Evolutionary conservation across 495 filamentous ascomycete species (phyloP).

Genomic region (Hypoxylon intermedium): DNA sequence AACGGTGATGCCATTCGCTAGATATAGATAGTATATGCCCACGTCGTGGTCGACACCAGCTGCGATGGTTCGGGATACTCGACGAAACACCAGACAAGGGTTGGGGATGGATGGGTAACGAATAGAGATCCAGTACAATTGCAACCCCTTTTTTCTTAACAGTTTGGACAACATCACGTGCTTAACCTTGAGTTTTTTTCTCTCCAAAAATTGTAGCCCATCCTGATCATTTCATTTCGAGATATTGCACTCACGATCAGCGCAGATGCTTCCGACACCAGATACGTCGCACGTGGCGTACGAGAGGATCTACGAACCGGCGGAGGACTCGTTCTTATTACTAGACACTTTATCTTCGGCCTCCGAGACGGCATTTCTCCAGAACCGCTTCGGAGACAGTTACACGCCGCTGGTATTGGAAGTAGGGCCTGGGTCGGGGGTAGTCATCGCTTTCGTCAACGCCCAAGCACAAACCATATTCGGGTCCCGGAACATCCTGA

Average conservation of each 20-base stretch:
- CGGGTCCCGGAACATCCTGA: conserved; percentile 70
- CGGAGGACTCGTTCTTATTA: conserved; percentile 94
- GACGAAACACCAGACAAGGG: too few species aligned
- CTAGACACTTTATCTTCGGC: conserved; percentile 86
- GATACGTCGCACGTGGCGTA: conserved; percentile 89
- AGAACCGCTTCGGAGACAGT: conserved; percentile 59
- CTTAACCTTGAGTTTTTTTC: conserved; percentile 1
- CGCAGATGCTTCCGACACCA: conserved; percentile 85
- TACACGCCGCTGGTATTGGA: conserved; percentile 77
- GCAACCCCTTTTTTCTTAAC: conserved; percentile 16
- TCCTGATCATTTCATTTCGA: too few species aligned
- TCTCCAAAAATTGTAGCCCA: conserved; percentile 39
- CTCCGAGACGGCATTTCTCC: conserved; percentile 75
- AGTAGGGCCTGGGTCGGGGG: conserved; percentile 87
- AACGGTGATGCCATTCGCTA: too few species aligned
- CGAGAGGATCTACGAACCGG: conserved; percentile 86
- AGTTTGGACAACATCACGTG: conserved; percentile 37
- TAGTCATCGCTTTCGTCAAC: conserved; percentile 84
- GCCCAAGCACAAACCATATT: conserved; percentile 77
- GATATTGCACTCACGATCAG: conserved; percentile 7
- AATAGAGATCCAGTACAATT: too few species aligned
- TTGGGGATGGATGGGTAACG: too few species aligned
- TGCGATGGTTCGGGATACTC: too few species aligned
- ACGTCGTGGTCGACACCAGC: too few species aligned
- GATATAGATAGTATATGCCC: too few species aligned